Evolutionary conservation across 2,329 filamentous ascomycete genomes (phyloP).

Genomic region (Calonectria hongkongensis): DNA sequence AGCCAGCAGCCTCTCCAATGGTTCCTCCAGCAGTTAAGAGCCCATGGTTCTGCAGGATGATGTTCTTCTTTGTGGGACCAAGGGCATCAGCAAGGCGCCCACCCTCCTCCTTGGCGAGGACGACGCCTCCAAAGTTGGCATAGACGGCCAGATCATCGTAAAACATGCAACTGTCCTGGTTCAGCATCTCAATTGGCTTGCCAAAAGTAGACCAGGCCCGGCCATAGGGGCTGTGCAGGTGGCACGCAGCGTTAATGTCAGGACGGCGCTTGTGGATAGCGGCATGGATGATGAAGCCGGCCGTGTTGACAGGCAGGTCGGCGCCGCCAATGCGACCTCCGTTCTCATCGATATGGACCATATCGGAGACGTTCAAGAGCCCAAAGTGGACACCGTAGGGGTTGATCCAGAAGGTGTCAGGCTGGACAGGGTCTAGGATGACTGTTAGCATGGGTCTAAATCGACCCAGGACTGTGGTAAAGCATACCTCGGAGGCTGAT

Average conservation of each 20-base stretch:
- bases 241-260: constrained; percentile 79
- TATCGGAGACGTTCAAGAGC: constrained; percentile 77
- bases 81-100: constrained; percentile 76
- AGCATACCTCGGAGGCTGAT: constrained; percentile 61
- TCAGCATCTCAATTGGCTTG: constrained; percentile 79
- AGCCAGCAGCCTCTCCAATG: constrained; percentile 82
- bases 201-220: constrained; percentile 81
- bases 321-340: constrained; percentile 77
- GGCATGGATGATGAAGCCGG: constrained; percentile 81
- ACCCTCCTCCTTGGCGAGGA: constrained; percentile 78
- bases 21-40: constrained; percentile 80
- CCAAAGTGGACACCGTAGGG: constrained; percentile 79
- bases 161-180: constrained; percentile 79
- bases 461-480: not conserved
- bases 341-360: constrained; percentile 77
- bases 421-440: constrained; percentile 56
- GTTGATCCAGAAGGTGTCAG: constrained; percentile 68
- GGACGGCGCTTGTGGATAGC: constrained; percentile 78
- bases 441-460: constrained; percentile 27
- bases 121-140: constrained; percentile 68
- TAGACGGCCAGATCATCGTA: constrained; percentile 79
- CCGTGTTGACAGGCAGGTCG: constrained; percentile 78
- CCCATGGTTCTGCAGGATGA: constrained; percentile 82
- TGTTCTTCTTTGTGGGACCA: constrained; percentile 72
- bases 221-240: constrained; percentile 78